Evolutionary conservation across 1,284 basidiomycete species (phyloP).

Genomic region (Phellinidium pouzarii): DNA sequence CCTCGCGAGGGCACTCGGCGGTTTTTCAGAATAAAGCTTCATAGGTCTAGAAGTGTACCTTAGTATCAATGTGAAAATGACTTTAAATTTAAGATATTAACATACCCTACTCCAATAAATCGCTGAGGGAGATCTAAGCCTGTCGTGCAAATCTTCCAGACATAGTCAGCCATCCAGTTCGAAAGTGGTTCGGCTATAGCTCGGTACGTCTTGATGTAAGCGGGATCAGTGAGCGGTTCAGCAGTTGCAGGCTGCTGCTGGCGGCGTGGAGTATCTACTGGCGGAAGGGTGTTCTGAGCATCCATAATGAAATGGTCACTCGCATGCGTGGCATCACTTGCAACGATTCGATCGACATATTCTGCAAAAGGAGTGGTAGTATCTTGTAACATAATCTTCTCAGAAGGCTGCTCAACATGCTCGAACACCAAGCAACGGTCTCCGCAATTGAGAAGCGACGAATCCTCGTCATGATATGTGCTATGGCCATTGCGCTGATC

Average conservation of each 20-base stretch:
- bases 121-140: constrained; percentile 48
- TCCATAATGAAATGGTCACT: constrained; percentile 3
- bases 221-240: constrained; percentile 41
- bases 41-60: constrained; percentile 26
- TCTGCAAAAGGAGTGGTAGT: constrained; percentile 61
- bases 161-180: constrained; percentile 68
- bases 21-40: constrained; percentile 37
- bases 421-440: background rate
- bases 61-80: constrained; percentile 6
- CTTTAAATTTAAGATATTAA: constrained; percentile 6
- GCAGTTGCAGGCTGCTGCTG: constrained; percentile 27
- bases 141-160: constrained; percentile 73
- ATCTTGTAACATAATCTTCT: background rate
- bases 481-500: background rate
- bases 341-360: constrained; percentile 64
- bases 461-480: background rate
- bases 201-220: constrained; percentile 54
- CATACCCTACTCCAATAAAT: constrained; percentile 44
- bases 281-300: background rate
- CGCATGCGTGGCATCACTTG: constrained; percentile 30
- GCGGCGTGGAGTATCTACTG: constrained; percentile 23
- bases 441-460: background rate
- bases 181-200: constrained; percentile 67
- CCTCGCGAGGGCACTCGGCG: constrained; percentile 50
- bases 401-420: background rate